Evolutionary conservation across 768 basidiomycete genomes (phyloP), one percentile per base, ranked within the genome.

Genomic region (Psilocybe tampanensis): DNA sequence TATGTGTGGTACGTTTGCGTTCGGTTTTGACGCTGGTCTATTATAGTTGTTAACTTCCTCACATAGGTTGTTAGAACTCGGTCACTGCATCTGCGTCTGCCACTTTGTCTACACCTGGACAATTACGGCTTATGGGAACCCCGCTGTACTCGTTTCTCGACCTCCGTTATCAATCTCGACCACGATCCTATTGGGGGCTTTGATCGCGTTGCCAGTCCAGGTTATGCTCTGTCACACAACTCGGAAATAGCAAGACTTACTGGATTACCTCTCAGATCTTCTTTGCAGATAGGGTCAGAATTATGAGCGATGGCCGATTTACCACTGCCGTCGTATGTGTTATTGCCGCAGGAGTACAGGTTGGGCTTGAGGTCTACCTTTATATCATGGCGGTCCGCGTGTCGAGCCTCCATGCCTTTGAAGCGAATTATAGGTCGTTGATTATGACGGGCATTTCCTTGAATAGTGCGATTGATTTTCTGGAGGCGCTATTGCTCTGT

Each of bases 271-370:
- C 2, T 7, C 15, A 58, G 56, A 47, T 47, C 18, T 58, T 58
- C n/a, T 58, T 58, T 24, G 56, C 56, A 42, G 56, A 58, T 24
- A 43, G 56, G 18, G 44, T 58, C 13, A 24, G 56, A 21, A 13
- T 58, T 19, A 36, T 58, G 29, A 53, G 56, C 19, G 44, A 48
- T n/a, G 56, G 56, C 17, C 44, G 45, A 17, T 21, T 58, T 0
- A 4, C 53, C 8, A 41, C 53, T 15, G 50, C 56, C 2, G 5
- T 39, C 3, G 2, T 52, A 7, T 58, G 56, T 42, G 52, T 51
- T 50, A 2, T 41, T 1, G 34, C 54, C 8, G 12, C 54, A 8
- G 21, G 29, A 19, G 36, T n/a, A 21, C 2, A 41, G 15, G 36
- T 47, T 42, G 54, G 22, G 11, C 23, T 55, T 12, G 45, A 55